Base-by-base conservation (phyloP, 2,329 filamentous ascomycete genomes). In the Piedraia hortae region DNA sequence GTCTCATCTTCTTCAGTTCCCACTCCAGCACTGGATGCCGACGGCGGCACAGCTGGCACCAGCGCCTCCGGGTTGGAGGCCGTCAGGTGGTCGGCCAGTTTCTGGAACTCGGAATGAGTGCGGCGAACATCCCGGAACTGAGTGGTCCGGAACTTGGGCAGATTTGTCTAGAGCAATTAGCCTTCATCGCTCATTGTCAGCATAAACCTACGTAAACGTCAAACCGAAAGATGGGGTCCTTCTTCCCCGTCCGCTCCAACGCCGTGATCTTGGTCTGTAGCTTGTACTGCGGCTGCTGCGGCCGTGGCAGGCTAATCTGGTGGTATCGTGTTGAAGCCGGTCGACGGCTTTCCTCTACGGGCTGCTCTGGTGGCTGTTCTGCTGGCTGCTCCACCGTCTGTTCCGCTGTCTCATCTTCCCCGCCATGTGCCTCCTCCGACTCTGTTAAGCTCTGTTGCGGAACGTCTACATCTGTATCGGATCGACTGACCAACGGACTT, bases 91-190 rank as follows among this genome's bases (percentile, higher is more conserved):
- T 90, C 74, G 25, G 73, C 77, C n/a, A 97, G 67, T 48, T 93
- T 97, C 31, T 75, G 59, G 38, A 97, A 97, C 43, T 97, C 85
- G 21, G 75, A 78, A 47, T 97, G 85, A 29, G 88, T 70, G 28
- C 85, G 74, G 35, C 85, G 73, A 33, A 97, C 78, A 47, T 97
- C 85, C 40, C 85, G 78, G 50, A 91, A 97, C 45, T 97, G 85
- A 4, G 85, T 97, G 1, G 85, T 97, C 36, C 85, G 66, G 47
- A 91, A 97, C 35, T 82, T 82, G 23, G 82, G 80, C n/a, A 97
- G 70, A 48, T 97, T 97, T 32, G 85, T 97, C 85, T 97, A 28
- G 3, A 12, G 20, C 7, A 10, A 16, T 38, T 21, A 40, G 34
- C 21, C 19, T 16, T 3, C 10, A 5, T 11, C 11, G 21, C 11